Base-by-base conservation (phyloP, 257 asterid species). In the Mitragyna speciosa region DNA sequence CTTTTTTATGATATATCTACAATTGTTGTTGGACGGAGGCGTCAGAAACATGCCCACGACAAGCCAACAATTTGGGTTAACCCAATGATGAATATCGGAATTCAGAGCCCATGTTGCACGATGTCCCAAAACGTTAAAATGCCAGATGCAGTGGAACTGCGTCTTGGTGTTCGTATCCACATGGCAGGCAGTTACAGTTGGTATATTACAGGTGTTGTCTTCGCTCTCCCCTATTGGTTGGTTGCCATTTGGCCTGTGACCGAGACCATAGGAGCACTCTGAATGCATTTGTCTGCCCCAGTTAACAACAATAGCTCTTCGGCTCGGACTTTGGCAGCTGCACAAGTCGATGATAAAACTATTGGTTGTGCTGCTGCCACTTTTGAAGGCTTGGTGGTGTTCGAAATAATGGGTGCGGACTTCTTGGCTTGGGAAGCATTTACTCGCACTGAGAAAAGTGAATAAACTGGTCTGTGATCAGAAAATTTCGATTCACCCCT, bases 401-500 rank as follows among this genome's bases (percentile, higher is more conserved):
- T 66, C 11, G 61, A 65, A 43, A 10, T 36, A 17, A 15, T n/a
- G 39, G 64, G 11, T 11, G 70, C 16, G 72, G 54, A 58, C 49
- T 22, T 36, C 15, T 69, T 2, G 75, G 45, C 75, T 19, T 79
- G 64, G 43, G 72, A 30, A 24, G 14, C 63, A n/a, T 79, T 87
- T 7, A 90, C 49, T 66, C 82, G 85, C 33, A 84, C 89, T 0
- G 88, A 85, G 89, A 95, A 95, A 39, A 93, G 89, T 0, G 99
- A 89, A 74, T 83, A 89, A 1, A 95, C 99, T 2, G 99, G 97
- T 77, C 99, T 87, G 85, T 95, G 98, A 84, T 95, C 98, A 0
- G 98, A 95, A 82, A 95, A 93, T 61, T 87, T 89, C 47, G 95
- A 95, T 63, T 93, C 99, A 0, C 95, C 95, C 49, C 99, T 89